Evolutionary conservation across 768 basidiomycete species (phyloP).

Genomic region (Rhizopogon vinicolor): DNA sequence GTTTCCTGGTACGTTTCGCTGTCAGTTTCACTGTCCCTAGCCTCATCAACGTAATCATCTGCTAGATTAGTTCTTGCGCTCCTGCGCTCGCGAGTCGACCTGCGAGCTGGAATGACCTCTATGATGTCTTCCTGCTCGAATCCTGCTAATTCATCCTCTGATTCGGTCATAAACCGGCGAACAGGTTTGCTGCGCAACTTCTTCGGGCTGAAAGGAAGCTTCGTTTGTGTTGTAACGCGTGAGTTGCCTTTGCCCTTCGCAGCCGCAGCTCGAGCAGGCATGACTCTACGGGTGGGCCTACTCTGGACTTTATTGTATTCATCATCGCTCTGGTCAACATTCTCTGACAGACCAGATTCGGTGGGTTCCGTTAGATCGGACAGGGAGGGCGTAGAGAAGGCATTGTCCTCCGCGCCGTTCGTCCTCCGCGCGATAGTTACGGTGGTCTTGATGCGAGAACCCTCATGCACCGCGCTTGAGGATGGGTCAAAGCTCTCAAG

Average conservation of each 20-base stretch:
- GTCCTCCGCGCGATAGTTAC: slow-evolving; percentile 18
- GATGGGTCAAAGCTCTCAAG: slow-evolving; percentile 59
- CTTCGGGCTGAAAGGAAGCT: slow-evolving; percentile 64
- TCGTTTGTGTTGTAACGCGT: slow-evolving; percentile 14
- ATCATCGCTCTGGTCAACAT: slow-evolving; percentile 12
- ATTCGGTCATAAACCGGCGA: slow-evolving; percentile 28
- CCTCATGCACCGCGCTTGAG: slow-evolving; percentile 47
- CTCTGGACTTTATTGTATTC: slow-evolving; percentile 3
- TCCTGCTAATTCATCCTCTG: slow-evolving; percentile 37
- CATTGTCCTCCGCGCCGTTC: slow-evolving; percentile 8
- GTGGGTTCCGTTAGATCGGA: slow-evolving; percentile 24
- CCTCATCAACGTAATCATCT: slow-evolving; percentile 16
- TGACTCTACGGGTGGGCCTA: background rate
- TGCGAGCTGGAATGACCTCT: slow-evolving; percentile 28
- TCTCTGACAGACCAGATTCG: slow-evolving; percentile 30
- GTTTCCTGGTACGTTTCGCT: slow-evolving; percentile 32
- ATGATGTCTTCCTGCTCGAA: slow-evolving; percentile 28
- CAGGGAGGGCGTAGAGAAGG: slow-evolving; percentile 8
- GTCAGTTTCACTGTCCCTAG: slow-evolving; percentile 27
- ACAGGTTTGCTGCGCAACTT: slow-evolving; percentile 42
- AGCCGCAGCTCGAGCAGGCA: slow-evolving; percentile 11
- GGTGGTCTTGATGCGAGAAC: slow-evolving; percentile 45
- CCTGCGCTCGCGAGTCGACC: slow-evolving; percentile 46
- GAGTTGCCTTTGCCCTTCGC: background rate
- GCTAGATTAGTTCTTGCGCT: slow-evolving; percentile 31